Evolutionary conservation across 495 filamentous ascomycete genomes (phyloP), one percentile per base, ranked within the genome.

Genomic region (Thermochaetoides thermophila): DNA sequence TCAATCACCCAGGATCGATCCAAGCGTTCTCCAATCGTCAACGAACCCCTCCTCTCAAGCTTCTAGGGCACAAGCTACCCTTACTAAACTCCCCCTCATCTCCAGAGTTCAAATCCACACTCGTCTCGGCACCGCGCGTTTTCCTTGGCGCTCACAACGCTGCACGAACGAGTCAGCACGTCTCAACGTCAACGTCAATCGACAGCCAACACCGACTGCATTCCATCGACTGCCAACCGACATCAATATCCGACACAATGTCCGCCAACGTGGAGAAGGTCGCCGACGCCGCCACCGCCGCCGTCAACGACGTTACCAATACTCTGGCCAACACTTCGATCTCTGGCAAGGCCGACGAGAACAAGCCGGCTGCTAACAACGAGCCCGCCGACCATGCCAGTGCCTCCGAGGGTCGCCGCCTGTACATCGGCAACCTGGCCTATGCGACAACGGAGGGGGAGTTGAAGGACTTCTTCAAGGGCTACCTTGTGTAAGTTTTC

Each of bases 361-460:
- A 68, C 31, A 54, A 59, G 54, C 67, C 68, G 47, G 35, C 47
- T 38, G 56, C 69, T 39, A 67, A 68, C 68, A 76, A 84, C 48
- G n/a, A n/a, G n/a, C n/a, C n/a, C n/a, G 84, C 89, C 57, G 86
- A 87, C 43, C 75, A 85, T 52, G 84, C 85, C 63, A 93, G 84
- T 66, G 89, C 89, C 55, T 85, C 89, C 58, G 89, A 97, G 66
- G 91, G 89, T 56, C 83, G 89, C 70, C 84, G 89, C 66, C 74
- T 97, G 43, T 97, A 97, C 66, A 96, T 96, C 68, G 89, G 89
- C 61, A 97, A 97, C 68, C 84, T 97, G 73, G 89, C 89, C 37
- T 96, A 97, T 60, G 85, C 89, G 74, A 96, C 89, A 71, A 91
- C 85, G 54, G 89, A 96, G 81, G 89, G 82, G 74, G 84, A 94